Conservation (phyloP, 352 stramenopile genomes). For the Phytophthora citrophthora region DNA sequence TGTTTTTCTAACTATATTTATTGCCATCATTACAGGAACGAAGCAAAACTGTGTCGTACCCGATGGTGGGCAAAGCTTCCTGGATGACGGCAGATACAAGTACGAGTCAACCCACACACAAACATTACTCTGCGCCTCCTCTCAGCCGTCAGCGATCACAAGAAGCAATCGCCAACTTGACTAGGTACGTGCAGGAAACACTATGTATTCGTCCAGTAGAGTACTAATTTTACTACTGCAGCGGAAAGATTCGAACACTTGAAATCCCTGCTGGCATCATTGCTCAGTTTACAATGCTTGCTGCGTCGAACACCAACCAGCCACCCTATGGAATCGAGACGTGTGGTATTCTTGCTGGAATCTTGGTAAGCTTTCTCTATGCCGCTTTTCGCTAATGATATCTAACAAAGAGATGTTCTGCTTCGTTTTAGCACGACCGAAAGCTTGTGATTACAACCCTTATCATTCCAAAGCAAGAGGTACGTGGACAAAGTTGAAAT, state of each 20-base stretch:
- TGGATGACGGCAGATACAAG: constrained; percentile 56
- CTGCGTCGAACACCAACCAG: constrained; percentile 78
- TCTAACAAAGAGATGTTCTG: constrained; percentile 1
- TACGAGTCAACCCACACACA: constrained; percentile 10
- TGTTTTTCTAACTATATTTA: not conserved
- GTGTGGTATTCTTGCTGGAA: constrained; percentile 88
- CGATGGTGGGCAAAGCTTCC: constrained; percentile 61
- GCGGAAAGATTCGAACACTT: constrained; percentile 64
- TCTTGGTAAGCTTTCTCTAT: constrained; percentile 51
- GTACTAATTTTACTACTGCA: constrained; percentile 28
- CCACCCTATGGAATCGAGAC: constrained; percentile 89
- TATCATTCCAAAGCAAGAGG: constrained; percentile 90
- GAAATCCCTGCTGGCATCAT: constrained; percentile 81
- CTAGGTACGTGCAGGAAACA: constrained; percentile 43
- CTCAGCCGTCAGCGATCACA: constrained; percentile 60
- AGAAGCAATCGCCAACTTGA: constrained; percentile 64
- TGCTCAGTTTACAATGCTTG: constrained; percentile 77
- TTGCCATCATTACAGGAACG: constrained; percentile 23
- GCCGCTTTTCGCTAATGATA: not conserved
- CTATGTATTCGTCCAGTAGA: not conserved
- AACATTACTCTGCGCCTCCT: constrained; percentile 30
- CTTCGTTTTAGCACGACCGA: constrained; percentile 45
- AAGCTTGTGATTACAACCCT: constrained; percentile 80
- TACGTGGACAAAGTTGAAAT: constrained; percentile 21
- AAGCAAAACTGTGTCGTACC: constrained; percentile 52